Evolutionary conservation across 345 rosid genomes (phyloP).

Genomic region (Melastoma malabathricum): DNA sequence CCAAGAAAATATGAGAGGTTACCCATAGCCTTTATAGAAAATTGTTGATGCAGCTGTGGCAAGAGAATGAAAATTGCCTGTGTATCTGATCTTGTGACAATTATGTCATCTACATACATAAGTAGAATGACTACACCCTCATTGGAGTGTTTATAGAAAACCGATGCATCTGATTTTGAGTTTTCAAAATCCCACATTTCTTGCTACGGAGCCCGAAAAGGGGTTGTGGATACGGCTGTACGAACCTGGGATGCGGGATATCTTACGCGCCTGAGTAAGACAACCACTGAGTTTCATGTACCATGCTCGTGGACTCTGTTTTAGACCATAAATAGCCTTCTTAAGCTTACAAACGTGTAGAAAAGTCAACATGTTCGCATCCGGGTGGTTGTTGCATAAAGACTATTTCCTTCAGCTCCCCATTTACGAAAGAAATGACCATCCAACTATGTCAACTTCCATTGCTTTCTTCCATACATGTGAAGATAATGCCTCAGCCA

Average conservation of each 20-base stretch:
- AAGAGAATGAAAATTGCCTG: neutral
- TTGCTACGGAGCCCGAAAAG: too few species aligned
- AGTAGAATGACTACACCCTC: neutral
- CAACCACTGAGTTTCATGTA: neutral
- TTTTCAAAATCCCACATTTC: fast-evolving
- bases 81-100: neutral
- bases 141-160: neutral
- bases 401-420: neutral
- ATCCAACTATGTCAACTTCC: neutral
- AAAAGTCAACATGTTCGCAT: neutral
- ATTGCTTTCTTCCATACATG: neutral
- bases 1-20: neutral
- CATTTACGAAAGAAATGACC: slow-evolving; percentile 4
- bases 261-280: neutral
- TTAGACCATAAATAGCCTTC: neutral
- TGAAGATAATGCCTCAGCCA: neutral
- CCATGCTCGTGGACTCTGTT: slow-evolving; percentile 2
- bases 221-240: too few species aligned
- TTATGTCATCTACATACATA: slow-evolving; percentile 4
- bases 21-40: neutral
- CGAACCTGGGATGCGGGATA: too few species aligned
- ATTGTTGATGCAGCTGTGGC: neutral
- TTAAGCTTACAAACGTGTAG: slow-evolving; percentile 2
- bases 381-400: slow-evolving; percentile 2
- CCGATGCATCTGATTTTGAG: neutral